Base-by-base conservation (phyloP, 2,329 filamentous ascomycete species). In the Zasmidium citrigriseum region DNA sequence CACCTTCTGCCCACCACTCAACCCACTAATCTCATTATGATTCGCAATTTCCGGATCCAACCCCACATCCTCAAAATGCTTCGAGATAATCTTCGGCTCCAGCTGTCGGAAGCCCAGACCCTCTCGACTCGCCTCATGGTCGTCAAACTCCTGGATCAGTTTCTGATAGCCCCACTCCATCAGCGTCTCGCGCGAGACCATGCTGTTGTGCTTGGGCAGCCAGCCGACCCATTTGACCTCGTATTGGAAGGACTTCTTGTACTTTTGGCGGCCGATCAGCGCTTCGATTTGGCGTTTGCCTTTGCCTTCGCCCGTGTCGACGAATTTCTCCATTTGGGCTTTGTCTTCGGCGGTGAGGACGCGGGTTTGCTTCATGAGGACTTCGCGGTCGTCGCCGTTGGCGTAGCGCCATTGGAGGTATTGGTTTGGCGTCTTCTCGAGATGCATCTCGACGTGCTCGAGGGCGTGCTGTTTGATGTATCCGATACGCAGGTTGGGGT, bases 381-480 rank as follows among this genome's bases (percentile, higher is more conserved):
- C 93, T 75, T 99, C 95, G 52, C 95, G 91, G 70, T 99, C 95
- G 68, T 98, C 95, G 72, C 95, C 95, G 72, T 98, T 91, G 70
- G 91, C 91, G 73, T 98, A 99, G 70, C 95, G 90, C 95, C 95
- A 99, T 78, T 98, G 95, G 29, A 99, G 84, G 73, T 99, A 99
- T 78, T 99, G 95, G 75, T 96, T 98, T 44, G 95, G 95, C 0
- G 95, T 99, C 86, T 99, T 99, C 78, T 99, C 95, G 68, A 98
- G 82, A 73, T 99, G 95, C 93, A 97, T 96, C 79, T 99, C 93
- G 11, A 99, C 95, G 85, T 99, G 95, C 82, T 99, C 95, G 12
- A 99, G 84, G 46, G 95, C 95, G 77, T 99, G 95, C 81, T 99
- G 95, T 82, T 98, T 98, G 81, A 99, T 98, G 82, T 99, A 99